Evolutionary conservation across 2,329 filamentous ascomycete species (phyloP), one percentile per base, ranked within the genome.

Genomic region (Aspergillus neotritici): DNA sequence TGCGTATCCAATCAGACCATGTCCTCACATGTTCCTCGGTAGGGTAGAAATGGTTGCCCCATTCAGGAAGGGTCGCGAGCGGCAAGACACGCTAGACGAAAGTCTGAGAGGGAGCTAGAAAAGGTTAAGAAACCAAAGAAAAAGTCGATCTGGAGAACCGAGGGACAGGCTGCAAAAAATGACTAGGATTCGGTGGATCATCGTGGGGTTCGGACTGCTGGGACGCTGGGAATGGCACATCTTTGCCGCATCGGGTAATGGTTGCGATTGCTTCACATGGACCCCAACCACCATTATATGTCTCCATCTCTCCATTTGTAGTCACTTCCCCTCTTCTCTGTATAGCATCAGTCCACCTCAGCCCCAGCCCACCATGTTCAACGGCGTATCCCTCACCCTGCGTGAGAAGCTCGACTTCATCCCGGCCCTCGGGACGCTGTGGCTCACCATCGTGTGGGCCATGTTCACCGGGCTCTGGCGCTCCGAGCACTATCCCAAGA

Each of bases 341-440:
- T 2, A 25, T 25, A 8, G 9, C 21, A 25, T 25, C 21, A 25
- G 21, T 9, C 21, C 31, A 7, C 9, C 8, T 40, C 41, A 33
- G n/a, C 33, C 34, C 17, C n/a, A n/a, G 29, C 31, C 11, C 39
- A 44, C 4, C 8, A 58, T 60, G 54, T 16, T 54, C 10, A 40
- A 43, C 29, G 43, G 41, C n/a, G 46, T 51, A 9, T 51, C 51
- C 32, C 54, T 66, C 44, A 56, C 62, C 7, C 36, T 58, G 12
- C 25, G 37, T 13, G 57, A 64, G 48, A 64, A 61, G 43, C 52
- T 65, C 31, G 62, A 64, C 44, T 52, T 64, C 25, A 7, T 44
- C 60, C 66, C 50, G 60, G 63, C 63, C 6, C 41, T 65, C 13
- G 46, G 48, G 17, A 58, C 57, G 11, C 52, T 66, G 28, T 33